Evolutionary conservation across 129 eudicot species (phyloP).

Genomic region (Ambrosia trifida): DNA sequence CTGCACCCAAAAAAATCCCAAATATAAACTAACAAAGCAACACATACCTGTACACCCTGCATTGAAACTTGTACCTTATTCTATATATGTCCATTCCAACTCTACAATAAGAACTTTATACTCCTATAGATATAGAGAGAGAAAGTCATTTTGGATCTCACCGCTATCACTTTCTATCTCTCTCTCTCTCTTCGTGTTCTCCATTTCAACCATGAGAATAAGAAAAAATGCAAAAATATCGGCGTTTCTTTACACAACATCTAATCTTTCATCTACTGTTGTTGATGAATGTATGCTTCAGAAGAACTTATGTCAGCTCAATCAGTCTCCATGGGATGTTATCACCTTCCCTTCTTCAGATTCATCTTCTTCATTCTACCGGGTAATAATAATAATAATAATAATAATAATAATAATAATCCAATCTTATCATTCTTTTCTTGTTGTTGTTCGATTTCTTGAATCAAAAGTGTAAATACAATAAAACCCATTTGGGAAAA

Average conservation of each 20-base stretch:
- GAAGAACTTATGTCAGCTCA: constrained; percentile 53
- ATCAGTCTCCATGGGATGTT: constrained; percentile 78
- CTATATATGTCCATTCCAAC: not conserved
- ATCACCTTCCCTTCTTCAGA: constrained; percentile 42
- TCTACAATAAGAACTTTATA: not conserved
- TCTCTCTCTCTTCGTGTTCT: constrained; percentile 6
- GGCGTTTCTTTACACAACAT: constrained; percentile 16
- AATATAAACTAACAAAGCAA: not conserved
- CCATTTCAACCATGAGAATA: constrained; percentile 46
- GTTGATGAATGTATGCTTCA: constrained; percentile 27
- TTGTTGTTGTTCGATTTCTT: constrained; percentile 13
- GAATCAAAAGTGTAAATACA: constrained; percentile 3
- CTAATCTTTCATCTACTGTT: constrained; percentile 2
- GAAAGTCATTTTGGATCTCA: constrained; percentile 28
- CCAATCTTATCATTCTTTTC: constrained; percentile 11
- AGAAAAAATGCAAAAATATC: constrained; percentile 38
- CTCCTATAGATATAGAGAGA: constrained; percentile 12
- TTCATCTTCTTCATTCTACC: constrained; percentile 37
- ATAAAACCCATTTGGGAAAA: constrained; percentile 31
- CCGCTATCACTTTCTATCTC: not conserved
- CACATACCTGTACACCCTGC: not conserved
- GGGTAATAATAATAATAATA: constrained; percentile 27
- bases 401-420: constrained; percentile 13
- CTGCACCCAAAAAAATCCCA: not conserved
- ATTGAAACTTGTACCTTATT: not conserved